Evolutionary conservation across 371 early-diverging fungal species (phyloP), one percentile per base, ranked within the genome.

Genomic region (Mucor velutinosus): DNA sequence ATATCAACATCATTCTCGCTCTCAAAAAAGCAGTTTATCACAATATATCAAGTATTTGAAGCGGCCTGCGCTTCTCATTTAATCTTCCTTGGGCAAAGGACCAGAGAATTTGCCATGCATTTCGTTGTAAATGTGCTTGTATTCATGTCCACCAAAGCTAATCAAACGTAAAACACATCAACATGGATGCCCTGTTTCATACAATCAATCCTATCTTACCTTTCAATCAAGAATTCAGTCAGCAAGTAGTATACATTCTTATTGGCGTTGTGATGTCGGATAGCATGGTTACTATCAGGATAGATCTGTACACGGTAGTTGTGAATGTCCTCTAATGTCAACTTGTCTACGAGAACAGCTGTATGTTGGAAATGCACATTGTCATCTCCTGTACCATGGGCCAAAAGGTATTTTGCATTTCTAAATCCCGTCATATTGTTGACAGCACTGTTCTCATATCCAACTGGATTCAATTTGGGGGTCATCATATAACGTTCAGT

Each of bases 401-500:
- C 86, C 27, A 98, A 72, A 19, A 99, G 77, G 69, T 90, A 97
- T 29, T 90, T 81, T 0, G 89, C 78, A 61, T 92, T 81, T 41
- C 80, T 80, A 77, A 99, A 97, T 1, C 94, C 95, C 0, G 85
- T 86, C 90, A 93, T 91, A 64, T 93, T 90, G 45, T 74, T 77
- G 0, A 99, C 92, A 1, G 95, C 91, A 59, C 93, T 92, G 17
- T 79, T 43, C 39, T 79, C 80, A 81, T 98, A 99, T 2, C 97
- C 98, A 0, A 77, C 75, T 6, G 82, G 76, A 72, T 98, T 98
- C 59, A 78, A 32, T 45, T 81, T 47, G 11, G 97, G 97, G 21
- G 93, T 91, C 68, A 89, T 89, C 98, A 99, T 96, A 77, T 95
- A 98, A 55, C 99, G 86, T 77, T 99, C 99, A 4, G 99, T 97